Base-by-base conservation (phyloP, 345 rosid species). In the Melastoma malabathricum region DNA sequence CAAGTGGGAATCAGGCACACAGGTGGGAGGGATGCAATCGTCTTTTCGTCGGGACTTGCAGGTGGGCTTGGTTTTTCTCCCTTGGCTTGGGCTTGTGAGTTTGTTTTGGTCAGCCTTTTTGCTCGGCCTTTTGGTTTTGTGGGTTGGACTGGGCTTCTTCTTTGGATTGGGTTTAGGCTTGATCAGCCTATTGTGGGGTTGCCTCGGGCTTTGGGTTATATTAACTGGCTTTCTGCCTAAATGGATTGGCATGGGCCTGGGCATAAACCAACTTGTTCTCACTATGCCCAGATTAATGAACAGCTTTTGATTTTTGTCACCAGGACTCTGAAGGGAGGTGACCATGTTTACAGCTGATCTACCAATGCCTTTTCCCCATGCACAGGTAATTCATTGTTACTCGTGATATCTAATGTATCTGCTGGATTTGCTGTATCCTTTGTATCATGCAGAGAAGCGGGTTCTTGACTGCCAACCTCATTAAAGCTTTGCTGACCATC, bases 351-450 rank as follows among this genome's bases (percentile, higher is more conserved):
- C 38, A 6, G 8, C 38, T 10, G 38, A 59, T 57, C 76, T 55
- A 52, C 38, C 22, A 43, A 57, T 51, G 59, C 60, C 47, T 64
- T 75, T 48, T 25, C 68, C 46, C 65, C 75, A 16, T 23, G 41
- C 10, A 45, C 54, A 47, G 52, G 57, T 43, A 34, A 50, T 13
- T 15, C 44, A 46, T 63, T 61, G 18, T 2, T 16, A 19, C 14
- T 31, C 9, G 38, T 4, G 38, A 29, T 29, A 47, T 47, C 58
- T 54, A 51, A 63, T 25, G 16, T 23, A 46, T 58, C 51, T 59
- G 70, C 76, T 60, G 55, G 75, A 64, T 69, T 73, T 39, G 62
- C 72, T 47, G 3, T 51, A 44, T 58, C 57, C 58, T 53, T 69
- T 22, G 25, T 29, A 15, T 29, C 38, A 29, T 29, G 5, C 9